Evolutionary conservation across 306 rosid genomes (phyloP), one percentile per base, ranked within the genome.

Genomic region (Lithocarpus polystachyus): DNA sequence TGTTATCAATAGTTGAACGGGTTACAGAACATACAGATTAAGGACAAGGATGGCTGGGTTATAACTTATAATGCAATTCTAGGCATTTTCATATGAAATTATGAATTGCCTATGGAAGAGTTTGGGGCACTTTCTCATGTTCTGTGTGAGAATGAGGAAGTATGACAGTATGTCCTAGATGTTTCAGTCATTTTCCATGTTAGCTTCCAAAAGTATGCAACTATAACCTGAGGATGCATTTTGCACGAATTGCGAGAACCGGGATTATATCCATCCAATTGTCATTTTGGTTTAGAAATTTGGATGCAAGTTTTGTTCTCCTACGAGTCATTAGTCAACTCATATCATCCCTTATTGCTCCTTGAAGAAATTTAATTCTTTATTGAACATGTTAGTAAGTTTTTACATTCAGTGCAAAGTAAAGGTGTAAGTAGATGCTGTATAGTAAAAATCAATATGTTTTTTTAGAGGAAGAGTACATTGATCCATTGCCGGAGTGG

Each of bases 11-110:
- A 43, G 28, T 74, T 28, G 79, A 29, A 67, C 75, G 29, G 37
- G 60, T 56, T 75, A 23, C 4, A n/a, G 43, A 20, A 45, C 24
- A 55, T 26, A 70, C 51, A 43, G 71, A 23, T 28, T 20, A 23
- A 65, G 22, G 74, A 37, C 45, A 13, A 64, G 67, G 56, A 65
- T 73, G 22, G 17, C 56, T 76, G 72, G 61, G 20, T 76, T 64
- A 19, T 37, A 35, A 2, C 37, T 76, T 64, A 19, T 37, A 35
- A 2, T 56, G 22, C 68, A 57, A 76, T 51, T 20, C 17, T 20
- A 53, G 73, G 15, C 3, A 26, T 6, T 6, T 48, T 48, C 53
- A 48, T 48, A 48, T 48, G 53, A 48, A 71, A 18, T 28, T 67
- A 9, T 54, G 52, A 14, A 24, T 59, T 29, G 53, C 9, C 48